These are phyloP conservation scores for Aspergillus steynii DNA, from an alignment of 495 filamentous ascomycete species.

Conservation along the genomic window DNA sequence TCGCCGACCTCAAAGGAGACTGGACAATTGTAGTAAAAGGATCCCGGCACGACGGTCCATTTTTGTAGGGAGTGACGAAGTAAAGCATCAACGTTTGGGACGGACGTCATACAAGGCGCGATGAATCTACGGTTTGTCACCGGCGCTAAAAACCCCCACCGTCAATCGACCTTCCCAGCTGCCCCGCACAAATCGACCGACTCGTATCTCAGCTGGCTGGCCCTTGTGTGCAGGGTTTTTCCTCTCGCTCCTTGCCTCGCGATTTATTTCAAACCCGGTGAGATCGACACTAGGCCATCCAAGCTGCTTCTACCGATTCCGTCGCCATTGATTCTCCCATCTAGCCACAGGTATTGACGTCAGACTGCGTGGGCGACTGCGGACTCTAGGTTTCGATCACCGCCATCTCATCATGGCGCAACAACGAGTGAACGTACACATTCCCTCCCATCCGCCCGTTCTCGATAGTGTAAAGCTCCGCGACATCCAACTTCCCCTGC, in stretches of 20 bases:
- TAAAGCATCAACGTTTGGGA: neutral
- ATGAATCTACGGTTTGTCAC: neutral
- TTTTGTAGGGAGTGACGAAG: neutral
- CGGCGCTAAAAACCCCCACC: neutral
- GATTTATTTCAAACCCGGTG: neutral
- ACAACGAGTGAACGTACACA: conserved; percentile 32
- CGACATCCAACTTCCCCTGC: conserved; percentile 45
- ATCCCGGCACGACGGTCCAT: too few species aligned
- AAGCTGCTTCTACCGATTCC: neutral
- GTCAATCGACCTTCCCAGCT: neutral
- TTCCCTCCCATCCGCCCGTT: conserved; percentile 35
- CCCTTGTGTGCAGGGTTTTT: neutral
- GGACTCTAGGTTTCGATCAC: too few species aligned
- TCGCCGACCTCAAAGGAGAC: too few species aligned
- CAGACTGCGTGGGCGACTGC: neutral
- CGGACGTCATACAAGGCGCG: neutral
- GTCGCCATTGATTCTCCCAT: neutral
- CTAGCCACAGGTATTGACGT: neutral
- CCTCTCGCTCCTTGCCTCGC: neutral
- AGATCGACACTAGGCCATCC: neutral
- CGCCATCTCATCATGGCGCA: conserved; percentile 28
- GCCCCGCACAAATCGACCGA: neutral
- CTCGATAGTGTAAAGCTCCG: conserved; percentile 45
- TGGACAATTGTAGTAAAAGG: too few species aligned
- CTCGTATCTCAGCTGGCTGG: neutral